These are phyloP conservation scores for Aureobasidium sp. DNA, from an alignment of 2,329 filamentous ascomycete species.

Conservation along the genomic window DNA sequence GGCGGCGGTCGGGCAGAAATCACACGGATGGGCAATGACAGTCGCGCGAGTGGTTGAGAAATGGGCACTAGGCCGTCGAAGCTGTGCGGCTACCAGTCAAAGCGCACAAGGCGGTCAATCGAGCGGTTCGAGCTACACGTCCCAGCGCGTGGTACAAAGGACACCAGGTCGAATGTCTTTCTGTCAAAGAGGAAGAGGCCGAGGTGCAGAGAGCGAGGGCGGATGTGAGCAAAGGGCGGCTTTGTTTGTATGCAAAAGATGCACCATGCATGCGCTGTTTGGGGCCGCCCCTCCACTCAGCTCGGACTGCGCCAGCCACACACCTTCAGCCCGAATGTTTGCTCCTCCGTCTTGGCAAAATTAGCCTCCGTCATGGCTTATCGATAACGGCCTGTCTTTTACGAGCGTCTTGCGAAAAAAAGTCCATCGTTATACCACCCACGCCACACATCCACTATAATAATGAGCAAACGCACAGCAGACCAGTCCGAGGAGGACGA, in stretches of 20 bases:
- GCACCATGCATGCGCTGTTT: neutral
- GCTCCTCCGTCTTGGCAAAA: neutral
- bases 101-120: constrained; percentile 1
- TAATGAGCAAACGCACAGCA: constrained; percentile 53
- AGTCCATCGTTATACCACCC: constrained; percentile 5
- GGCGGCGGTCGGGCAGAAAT: neutral
- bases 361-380: neutral
- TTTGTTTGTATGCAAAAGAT: neutral
- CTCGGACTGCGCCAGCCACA: neutral
- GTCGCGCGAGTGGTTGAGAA: neutral
- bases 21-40: neutral
- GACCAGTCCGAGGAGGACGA: constrained; percentile 42
- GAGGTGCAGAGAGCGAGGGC: neutral
- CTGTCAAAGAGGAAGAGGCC: neutral
- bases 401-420: neutral
- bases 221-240: neutral
- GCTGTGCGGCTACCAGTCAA: constrained; percentile 8
- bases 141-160: constrained; percentile 1
- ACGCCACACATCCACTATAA: constrained; percentile 19
- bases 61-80: constrained; percentile 6
- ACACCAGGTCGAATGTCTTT: neutral
- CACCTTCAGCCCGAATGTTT: neutral
- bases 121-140: neutral
- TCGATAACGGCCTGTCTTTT: neutral
- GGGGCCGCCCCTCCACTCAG: neutral